Evolutionary conservation across 441 rosid genomes (phyloP).

Genomic region (Dalechampia spathulata): DNA sequence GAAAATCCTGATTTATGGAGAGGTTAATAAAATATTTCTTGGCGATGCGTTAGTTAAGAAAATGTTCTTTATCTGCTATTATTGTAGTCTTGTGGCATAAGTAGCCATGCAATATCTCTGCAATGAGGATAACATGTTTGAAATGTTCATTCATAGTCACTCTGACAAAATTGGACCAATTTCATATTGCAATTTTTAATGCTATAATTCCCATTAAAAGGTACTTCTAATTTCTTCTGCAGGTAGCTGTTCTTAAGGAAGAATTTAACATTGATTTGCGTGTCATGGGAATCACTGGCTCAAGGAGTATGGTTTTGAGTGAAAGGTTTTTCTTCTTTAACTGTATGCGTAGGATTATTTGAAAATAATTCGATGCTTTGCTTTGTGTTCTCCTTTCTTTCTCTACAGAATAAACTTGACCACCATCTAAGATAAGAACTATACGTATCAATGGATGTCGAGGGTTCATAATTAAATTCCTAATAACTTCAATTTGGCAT

Average conservation of each 20-base stretch:
- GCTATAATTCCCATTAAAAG: not conserved
- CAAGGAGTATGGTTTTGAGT: constrained; percentile 71
- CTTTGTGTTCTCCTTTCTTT: constrained; percentile 1
- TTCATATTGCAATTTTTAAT: constrained; percentile 1
- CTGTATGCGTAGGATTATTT: not conserved
- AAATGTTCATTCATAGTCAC: not conserved
- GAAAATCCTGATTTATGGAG: not conserved
- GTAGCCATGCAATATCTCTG: not conserved
- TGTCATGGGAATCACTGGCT: constrained; percentile 85
- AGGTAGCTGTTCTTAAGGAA: constrained; percentile 84
- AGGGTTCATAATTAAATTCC: too few relatives aligned
- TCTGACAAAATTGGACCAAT: not conserved
- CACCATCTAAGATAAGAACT: not conserved
- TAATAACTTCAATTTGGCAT: too few relatives aligned
- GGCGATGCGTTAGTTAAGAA: not conserved
- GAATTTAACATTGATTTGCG: constrained; percentile 90
- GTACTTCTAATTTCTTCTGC: constrained; percentile 19
- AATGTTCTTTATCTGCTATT: not conserved
- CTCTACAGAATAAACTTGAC: not conserved
- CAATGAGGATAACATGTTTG: not conserved
- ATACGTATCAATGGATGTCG: not conserved
- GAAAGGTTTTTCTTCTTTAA: constrained; percentile 30
- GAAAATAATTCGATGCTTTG: not conserved
- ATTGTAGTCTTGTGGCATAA: not conserved
- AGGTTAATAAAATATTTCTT: not conserved